Percentiles rank a stretch among this genome's conserved stretches.
These are phyloP conservation scores for Pittosporum tobira DNA, from an alignment of 129 eudicot genomes.

Conservation along the genomic window DNA sequence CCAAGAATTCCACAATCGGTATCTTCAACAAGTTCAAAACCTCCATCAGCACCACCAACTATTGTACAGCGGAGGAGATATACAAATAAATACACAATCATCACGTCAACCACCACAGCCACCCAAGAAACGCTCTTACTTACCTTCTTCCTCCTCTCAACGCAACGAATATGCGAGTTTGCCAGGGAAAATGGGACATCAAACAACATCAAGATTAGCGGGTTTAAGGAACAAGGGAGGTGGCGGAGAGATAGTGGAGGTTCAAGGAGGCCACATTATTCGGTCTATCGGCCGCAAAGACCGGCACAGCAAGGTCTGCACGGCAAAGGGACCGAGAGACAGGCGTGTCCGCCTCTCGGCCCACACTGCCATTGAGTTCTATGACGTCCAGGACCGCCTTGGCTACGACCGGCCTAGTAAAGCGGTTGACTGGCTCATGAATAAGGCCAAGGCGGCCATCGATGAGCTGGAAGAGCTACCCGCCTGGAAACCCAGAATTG, in stretches of 20 bases:
- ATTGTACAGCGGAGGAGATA: conserved; percentile 15
- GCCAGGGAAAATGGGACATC: conserved; percentile 51
- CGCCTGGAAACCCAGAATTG: conserved; percentile 64
- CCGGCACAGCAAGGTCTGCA: conserved; percentile 81
- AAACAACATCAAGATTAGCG: conserved; percentile 46
- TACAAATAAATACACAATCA: conserved; percentile 17
- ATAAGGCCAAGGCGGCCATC: conserved; percentile 64
- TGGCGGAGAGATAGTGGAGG: conserved; percentile 59
- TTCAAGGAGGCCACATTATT: conserved; percentile 87
- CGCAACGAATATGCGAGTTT: conserved; percentile 41
- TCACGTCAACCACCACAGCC: conserved; percentile 3
- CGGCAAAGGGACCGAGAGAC: conserved; percentile 84
- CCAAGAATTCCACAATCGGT: conserved; percentile 28
- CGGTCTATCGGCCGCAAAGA: conserved; percentile 79
- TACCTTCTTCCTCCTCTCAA: conserved; percentile 27
- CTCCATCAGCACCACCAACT: conserved; percentile 19
- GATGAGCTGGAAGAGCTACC: conserved; percentile 85
- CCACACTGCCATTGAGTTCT: conserved; percentile 83
- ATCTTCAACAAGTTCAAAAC: conserved; percentile 31
- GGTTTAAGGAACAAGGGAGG: conserved; percentile 25
- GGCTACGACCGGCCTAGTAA: conserved; percentile 87
- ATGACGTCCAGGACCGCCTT: conserved; percentile 84
- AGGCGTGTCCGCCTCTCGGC: conserved; percentile 78
- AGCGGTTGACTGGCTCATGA: conserved; percentile 88
- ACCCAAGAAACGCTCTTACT: conserved; percentile 43